Conservation (phyloP, 192 early-diverging fungal species). For the Globomyces pollinis-pini region DNA sequence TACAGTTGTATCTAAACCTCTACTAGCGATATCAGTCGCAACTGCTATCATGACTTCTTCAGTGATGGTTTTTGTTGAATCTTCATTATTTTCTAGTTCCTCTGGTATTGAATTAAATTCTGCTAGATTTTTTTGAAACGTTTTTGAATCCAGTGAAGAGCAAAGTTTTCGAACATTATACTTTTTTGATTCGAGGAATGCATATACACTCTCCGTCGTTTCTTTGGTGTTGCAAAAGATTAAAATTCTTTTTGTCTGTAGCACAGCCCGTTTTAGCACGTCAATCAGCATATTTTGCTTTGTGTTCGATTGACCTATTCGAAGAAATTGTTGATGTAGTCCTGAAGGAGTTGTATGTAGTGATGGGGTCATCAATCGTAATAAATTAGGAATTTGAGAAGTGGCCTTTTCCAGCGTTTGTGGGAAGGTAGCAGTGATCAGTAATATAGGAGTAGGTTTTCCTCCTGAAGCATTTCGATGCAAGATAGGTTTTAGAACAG, state of each 20-base stretch:
- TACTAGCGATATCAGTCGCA: constrained; percentile 84
- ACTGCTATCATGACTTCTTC: constrained; percentile 48
- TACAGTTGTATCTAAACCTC: constrained; percentile 81
- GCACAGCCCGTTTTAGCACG: constrained; percentile 51
- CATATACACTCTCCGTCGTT: constrained; percentile 7
- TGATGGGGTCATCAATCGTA: constrained; percentile 68
- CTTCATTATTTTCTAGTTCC: not conserved
- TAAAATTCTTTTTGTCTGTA: constrained; percentile 56
- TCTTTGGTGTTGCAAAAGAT: constrained; percentile 70
- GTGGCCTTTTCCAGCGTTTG: constrained; percentile 21
- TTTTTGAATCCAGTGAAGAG: not conserved
- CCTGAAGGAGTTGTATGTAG: constrained; percentile 69
- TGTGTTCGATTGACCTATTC: constrained; percentile 51
- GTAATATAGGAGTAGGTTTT: constrained; percentile 15
- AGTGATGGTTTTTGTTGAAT: not conserved
- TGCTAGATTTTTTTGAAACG: constrained; percentile 5
- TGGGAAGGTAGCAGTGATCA: constrained; percentile 35
- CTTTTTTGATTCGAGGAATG: constrained; percentile 12
- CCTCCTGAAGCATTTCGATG: too few relatives aligned
- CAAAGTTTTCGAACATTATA: not conserved
- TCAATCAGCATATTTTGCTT: constrained; percentile 66
- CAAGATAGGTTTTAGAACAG: not conserved
- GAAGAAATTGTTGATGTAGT: constrained; percentile 75
- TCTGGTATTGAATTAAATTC: not conserved
- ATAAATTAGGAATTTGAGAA: constrained; percentile 7